Conservation (phyloP, 2,329 filamentous ascomycete species). For the Pseudogymnoascus pannorum region DNA sequence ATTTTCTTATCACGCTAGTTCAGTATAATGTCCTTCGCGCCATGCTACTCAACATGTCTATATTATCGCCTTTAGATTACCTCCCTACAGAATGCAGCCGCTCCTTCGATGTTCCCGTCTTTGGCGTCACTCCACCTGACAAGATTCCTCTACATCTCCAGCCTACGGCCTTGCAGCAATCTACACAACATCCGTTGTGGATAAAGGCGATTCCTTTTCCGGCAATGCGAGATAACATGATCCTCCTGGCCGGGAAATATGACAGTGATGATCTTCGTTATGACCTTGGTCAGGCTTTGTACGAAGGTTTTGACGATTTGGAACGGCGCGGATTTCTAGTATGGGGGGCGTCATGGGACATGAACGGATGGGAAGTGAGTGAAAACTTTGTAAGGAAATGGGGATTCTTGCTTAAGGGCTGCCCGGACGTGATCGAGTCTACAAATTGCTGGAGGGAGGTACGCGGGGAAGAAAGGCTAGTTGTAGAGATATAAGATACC, state of each 20-base stretch:
- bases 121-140: background rate
- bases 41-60: conserved; percentile 16
- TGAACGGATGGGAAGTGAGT: conserved; percentile 41
- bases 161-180: conserved; percentile 15
- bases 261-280: conserved; percentile 11
- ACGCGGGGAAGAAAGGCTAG: too few species aligned
- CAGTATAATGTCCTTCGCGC: conserved; percentile 17
- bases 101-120: conserved; percentile 6
- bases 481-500: too few species aligned
- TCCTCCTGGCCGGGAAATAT: conserved; percentile 7
- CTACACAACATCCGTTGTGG: conserved; percentile 12
- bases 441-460: conserved; percentile 31
- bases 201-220: conserved; percentile 14
- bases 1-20: conserved; percentile 12
- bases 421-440: conserved; percentile 31
- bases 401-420: conserved; percentile 33
- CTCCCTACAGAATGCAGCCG: conserved; percentile 9
- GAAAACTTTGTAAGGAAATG: conserved; percentile 40
- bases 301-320: conserved; percentile 15
- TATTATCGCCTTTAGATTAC: conserved; percentile 10
- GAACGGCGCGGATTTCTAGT: conserved; percentile 12
- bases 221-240: conserved; percentile 15
- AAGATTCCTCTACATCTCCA: conserved; percentile 10
- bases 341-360: conserved; percentile 33
- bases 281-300: conserved; percentile 9